These are phyloP conservation scores for Fonsecaea pugnacius DNA, from an alignment of 2,329 filamentous ascomycete genomes.

Conservation along the genomic window DNA sequence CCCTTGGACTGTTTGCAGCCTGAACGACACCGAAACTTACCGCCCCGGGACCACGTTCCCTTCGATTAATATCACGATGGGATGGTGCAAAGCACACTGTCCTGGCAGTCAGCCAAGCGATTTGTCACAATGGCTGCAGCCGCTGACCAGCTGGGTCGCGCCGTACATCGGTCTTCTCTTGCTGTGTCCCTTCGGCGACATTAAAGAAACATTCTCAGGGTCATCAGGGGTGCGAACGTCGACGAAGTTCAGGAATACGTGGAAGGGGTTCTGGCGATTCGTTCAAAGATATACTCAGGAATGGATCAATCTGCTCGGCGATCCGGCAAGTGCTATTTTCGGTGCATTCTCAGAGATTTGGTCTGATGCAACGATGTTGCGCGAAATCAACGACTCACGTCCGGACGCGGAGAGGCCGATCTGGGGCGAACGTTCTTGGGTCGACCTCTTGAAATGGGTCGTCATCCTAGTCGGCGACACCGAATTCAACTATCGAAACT, in stretches of 20 bases:
- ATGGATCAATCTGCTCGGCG: slow-evolving; percentile 6
- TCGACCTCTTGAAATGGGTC: neutral
- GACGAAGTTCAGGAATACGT: neutral
- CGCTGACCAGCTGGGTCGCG: slow-evolving; percentile 8
- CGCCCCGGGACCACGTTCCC: neutral
- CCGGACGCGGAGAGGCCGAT: neutral
- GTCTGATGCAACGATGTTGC: slow-evolving; percentile 8
- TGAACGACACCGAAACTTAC: neutral
- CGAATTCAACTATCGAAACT: neutral
- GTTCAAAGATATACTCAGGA: slow-evolving; percentile 4
- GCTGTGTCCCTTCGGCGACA: slow-evolving; percentile 4
- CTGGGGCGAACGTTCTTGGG: neutral
- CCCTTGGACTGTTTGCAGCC: neutral
- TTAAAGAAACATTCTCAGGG: neutral
- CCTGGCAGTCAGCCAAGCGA: slow-evolving; percentile 3
- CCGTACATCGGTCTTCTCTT: slow-evolving; percentile 12
- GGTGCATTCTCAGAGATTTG: slow-evolving; percentile 7
- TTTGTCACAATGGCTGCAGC: slow-evolving; percentile 10
- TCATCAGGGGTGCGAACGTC: neutral
- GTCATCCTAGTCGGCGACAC: slow-evolving; percentile 1
- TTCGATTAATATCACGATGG: neutral
- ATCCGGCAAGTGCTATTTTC: slow-evolving; percentile 10
- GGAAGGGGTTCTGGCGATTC: neutral
- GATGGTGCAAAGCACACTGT: slow-evolving; percentile 4
- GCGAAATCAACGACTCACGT: neutral